Evolutionary conservation across 345 rosid species (phyloP), one percentile per base, ranked within the genome.

Genomic region (Abelmoschus esculentus): DNA sequence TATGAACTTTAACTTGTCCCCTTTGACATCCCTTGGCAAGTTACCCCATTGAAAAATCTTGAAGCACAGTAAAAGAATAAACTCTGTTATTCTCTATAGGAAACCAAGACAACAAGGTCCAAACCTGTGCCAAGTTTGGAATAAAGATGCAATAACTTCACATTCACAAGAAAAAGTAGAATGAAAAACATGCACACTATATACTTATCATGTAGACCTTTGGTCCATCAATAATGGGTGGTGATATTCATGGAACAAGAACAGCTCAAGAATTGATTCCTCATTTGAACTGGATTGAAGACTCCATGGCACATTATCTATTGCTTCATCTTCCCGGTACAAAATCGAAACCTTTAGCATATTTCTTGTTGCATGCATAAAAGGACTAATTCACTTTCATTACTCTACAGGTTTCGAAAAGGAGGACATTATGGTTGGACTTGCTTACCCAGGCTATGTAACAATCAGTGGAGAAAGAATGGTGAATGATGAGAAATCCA

Each of bases 401-500:
- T 36, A 36, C 40, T 6, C 40, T 36, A 36, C 40, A 83, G 88
- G 73, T n/a, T 85, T 85, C 73, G 62, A 36, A 70, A 77, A 69
- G 50, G 85, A 84, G 26, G 86, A 87, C 31, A 42, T 84, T 70
- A 83, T 67, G 75, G 73, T 87, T 47, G 76, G 71, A 63, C 75
- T 74, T 6, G 80, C 81, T 28, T 2, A 47, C 18, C 14, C 77
- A 6, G 73, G 72, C 32, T 22, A 63, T 7, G 32, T 82, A 60
- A 80, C 60, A 7, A 44, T 80, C 8, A 75, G 83, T 2, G 92
- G 89, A 68, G 82, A 82, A 74, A 80, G 79, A 77, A 66, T 5
- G 17, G 73, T 65, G 66, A 62, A 67, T 26, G 72, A 72, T 36
- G 70, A 69, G 53, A 82, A 70, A 57, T 61, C 13, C 29, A 58